phyloP scores from a whole-genome alignment of 768 basidiomycete genomes.

The Boletus rubescentipes region DNA sequence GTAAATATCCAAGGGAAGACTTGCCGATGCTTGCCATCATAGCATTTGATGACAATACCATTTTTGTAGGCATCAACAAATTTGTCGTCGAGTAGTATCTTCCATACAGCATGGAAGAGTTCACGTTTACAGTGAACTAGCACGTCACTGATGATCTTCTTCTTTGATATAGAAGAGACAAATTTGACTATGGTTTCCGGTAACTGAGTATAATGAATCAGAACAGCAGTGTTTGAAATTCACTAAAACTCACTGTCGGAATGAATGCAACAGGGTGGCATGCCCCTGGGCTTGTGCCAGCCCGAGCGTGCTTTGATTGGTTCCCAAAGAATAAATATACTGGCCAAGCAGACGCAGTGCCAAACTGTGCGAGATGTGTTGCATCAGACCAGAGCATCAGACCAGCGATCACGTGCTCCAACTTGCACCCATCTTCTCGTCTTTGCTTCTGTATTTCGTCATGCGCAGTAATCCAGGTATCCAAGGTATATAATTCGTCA shows the following conservation, averaged over 20 bases:
- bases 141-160: background rate
- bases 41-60: constrained; percentile 25
- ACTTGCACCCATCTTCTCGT: constrained; percentile 11
- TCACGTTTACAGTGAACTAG: background rate
- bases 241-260: background rate
- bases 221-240: too few relatives aligned
- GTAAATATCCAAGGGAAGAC: constrained; percentile 32
- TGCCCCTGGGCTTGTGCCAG: too few relatives aligned
- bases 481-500: constrained; percentile 26
- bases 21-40: constrained; percentile 17
- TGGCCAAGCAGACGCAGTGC: background rate
- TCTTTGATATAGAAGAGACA: background rate
- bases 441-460: constrained; percentile 21
- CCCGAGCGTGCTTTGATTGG: too few relatives aligned
- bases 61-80: constrained; percentile 24
- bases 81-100: constrained; percentile 10
- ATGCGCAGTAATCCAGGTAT: constrained; percentile 23
- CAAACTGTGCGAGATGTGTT: background rate
- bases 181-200: background rate
- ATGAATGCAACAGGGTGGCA: too few relatives aligned
- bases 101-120: background rate
- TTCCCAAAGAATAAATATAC: background rate
- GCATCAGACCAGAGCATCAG: background rate
- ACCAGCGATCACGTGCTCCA: too few relatives aligned
- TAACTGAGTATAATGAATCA: background rate